Percentiles rank a stretch among this genome's conserved stretches.
phyloP scores from a whole-genome alignment of 2,329 filamentous ascomycete genomes.

The Decorospora gaudefroyi region DNA sequence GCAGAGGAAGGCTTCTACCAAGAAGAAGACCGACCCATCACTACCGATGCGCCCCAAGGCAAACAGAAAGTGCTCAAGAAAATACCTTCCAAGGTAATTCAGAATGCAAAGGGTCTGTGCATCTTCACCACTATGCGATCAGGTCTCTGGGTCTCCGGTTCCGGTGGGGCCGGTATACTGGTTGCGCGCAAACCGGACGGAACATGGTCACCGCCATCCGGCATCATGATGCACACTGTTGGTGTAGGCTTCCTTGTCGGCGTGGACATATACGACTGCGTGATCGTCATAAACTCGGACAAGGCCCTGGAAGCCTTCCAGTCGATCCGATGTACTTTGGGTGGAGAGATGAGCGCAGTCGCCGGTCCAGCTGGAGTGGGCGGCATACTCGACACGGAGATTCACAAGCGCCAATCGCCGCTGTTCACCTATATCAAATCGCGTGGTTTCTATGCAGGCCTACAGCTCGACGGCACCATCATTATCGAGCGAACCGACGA shows the following conservation, averaged over 20 bases:
- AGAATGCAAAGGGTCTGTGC: conserved; percentile 85
- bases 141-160: conserved; percentile 87
- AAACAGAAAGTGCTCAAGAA: conserved; percentile 74
- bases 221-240: conserved; percentile 86
- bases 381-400: conserved; percentile 69
- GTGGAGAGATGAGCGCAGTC: conserved; percentile 76
- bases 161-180: conserved; percentile 85
- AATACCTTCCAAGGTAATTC: conserved; percentile 81
- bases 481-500: conserved; percentile 85
- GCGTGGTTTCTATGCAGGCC: conserved; percentile 82
- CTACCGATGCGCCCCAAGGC: conserved; percentile 59
- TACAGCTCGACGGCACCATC: conserved; percentile 85
- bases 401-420: conserved; percentile 70
- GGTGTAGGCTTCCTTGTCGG: conserved; percentile 88
- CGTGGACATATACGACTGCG: conserved; percentile 94
- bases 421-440: conserved; percentile 89
- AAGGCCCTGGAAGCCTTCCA: conserved; percentile 84
- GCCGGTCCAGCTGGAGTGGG: conserved; percentile 79
- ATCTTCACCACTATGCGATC: conserved; percentile 97
- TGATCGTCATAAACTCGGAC: conserved; percentile 87
- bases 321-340: conserved; percentile 75
- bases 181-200: conserved; percentile 83
- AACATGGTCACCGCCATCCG: conserved; percentile 88
- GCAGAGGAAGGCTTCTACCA: conserved; percentile 70
- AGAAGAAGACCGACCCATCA: conserved; percentile 55